Conservation (phyloP, 805 yeast species). For the Saccharomycopsis sp. region DNA sequence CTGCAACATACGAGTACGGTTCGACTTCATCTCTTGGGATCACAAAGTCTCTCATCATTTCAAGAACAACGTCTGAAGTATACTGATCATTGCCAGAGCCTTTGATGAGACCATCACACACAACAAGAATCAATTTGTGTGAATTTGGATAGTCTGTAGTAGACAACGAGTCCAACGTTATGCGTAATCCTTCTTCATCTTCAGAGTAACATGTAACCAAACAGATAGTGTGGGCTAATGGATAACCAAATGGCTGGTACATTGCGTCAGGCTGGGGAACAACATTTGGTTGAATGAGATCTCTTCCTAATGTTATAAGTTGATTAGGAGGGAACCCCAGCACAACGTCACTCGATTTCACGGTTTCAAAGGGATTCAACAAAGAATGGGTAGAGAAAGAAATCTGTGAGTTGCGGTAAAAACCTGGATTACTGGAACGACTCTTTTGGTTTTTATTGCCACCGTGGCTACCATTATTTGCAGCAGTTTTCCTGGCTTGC, state of each 20-base stretch:
- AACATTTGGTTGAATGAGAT: slow-evolving; percentile 61
- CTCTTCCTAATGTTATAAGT: slow-evolving; percentile 44
- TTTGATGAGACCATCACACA: slow-evolving; percentile 91
- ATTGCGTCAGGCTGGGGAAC: slow-evolving; percentile 88
- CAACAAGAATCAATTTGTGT: slow-evolving; percentile 73
- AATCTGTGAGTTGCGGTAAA: slow-evolving; percentile 11
- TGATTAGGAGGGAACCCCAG: too few species aligned
- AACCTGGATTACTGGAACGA: slow-evolving; percentile 7
- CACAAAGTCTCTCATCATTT: slow-evolving; percentile 76
- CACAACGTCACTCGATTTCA: slow-evolving; percentile 2
- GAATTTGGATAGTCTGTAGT: slow-evolving; percentile 94
- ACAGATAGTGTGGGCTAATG: slow-evolving; percentile 66
- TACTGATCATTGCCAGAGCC: slow-evolving; percentile 85
- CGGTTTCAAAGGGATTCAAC: slow-evolving; percentile 17
- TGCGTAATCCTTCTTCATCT: slow-evolving; percentile 75
- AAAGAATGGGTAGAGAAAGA: slow-evolving; percentile 13
- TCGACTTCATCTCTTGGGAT: slow-evolving; percentile 65
- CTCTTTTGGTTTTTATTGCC: too few species aligned
- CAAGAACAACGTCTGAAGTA: slow-evolving; percentile 84
- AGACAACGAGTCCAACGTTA: slow-evolving; percentile 87
- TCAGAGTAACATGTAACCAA: slow-evolving; percentile 94
- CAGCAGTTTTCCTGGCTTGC: slow-evolving; percentile 1
- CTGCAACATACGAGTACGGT: slow-evolving; percentile 87
- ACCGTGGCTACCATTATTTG: too few species aligned
- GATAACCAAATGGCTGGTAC: slow-evolving; percentile 78